Evolutionary conservation across 2,329 filamentous ascomycete species (phyloP), one percentile per base, ranked within the genome.

Genomic region (Fusarium humuli): DNA sequence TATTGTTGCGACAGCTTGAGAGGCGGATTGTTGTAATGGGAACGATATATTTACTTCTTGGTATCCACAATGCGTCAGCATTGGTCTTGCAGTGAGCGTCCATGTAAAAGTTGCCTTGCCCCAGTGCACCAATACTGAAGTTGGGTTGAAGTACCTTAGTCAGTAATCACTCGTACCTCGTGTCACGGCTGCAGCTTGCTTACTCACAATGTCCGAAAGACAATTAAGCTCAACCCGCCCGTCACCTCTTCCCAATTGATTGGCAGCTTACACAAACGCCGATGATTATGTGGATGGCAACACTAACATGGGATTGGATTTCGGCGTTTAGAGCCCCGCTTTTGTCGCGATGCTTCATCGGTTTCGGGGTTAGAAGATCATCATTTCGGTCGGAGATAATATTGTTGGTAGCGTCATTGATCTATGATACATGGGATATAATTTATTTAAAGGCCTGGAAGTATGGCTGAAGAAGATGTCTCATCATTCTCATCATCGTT

Each of bases 271-370:
- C 54, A 52, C 11, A 27, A 70, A 56, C 58, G 55, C 69, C 61
- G 65, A 72, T n/a, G 20, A 56, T 41, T 48, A 56, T 7, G 14
- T 7, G 18, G 22, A 27, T 32, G 57, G 48, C 14, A 40, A 52
- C 14, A 16, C 41, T 53, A 63, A 37, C 5, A 47, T 6, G 20
- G 11, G 25, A 50, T 49, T 57, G 45, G 46, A 5, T 32, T 46
- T 72, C 70, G 70, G 70, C 64, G 70, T 66, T 71, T 69, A 47
- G 32, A 14, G 3, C 6, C 12, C 57, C 52, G 11, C 42, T 42
- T 61, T 47, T 25, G 16, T 47, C 20, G 12, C 2, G 25, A 48
- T 49, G 22, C 10, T 22, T 47, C 54, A 10, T 65, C 54, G 54
- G 61, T 47, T 4, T 65, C 55, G 47, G 61, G 42, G 63, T 44